phyloP scores from a whole-genome alignment of 768 basidiomycete genomes.

The Chlorophyllum brunneum region DNA sequence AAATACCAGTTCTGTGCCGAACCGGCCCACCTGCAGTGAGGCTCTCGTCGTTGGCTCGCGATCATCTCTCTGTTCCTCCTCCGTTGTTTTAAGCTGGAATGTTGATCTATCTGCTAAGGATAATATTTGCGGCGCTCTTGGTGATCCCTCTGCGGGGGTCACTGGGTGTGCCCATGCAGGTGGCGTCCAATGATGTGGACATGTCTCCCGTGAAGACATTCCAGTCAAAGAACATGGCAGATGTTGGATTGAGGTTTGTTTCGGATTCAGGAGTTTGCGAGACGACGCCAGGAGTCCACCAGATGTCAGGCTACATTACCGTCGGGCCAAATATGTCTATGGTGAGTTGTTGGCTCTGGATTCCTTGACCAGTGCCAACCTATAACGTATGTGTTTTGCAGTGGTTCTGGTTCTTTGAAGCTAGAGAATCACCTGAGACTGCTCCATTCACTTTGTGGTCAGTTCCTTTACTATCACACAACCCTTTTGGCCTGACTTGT shows the following conservation, averaged over 20 bases:
- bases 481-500: too few relatives aligned
- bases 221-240: conserved; percentile 19
- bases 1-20: not conserved
- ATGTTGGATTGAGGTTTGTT: conserved; percentile 42
- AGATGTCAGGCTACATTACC: conserved; percentile 61
- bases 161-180: not conserved
- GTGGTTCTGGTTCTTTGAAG: conserved; percentile 67
- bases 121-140: not conserved
- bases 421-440: conserved; percentile 55
- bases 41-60: too few relatives aligned
- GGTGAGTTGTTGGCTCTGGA: conserved; percentile 31
- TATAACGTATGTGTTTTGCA: not conserved
- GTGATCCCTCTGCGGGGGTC: not conserved
- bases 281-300: conserved; percentile 55
- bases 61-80: too few relatives aligned
- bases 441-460: conserved; percentile 65
- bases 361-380: not conserved
- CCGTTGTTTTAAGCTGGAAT: too few relatives aligned
- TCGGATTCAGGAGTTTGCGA: conserved; percentile 62
- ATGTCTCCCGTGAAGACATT: conserved; percentile 14
- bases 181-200: conserved; percentile 11
- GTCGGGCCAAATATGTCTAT: conserved; percentile 55
- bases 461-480: not conserved
- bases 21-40: too few relatives aligned
- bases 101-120: not conserved